A percentile compares a stretch with the other conserved stretches of the same genome.
Conservation (phyloP, 1,284 basidiomycete species). For the Meira nashicola region DNA sequence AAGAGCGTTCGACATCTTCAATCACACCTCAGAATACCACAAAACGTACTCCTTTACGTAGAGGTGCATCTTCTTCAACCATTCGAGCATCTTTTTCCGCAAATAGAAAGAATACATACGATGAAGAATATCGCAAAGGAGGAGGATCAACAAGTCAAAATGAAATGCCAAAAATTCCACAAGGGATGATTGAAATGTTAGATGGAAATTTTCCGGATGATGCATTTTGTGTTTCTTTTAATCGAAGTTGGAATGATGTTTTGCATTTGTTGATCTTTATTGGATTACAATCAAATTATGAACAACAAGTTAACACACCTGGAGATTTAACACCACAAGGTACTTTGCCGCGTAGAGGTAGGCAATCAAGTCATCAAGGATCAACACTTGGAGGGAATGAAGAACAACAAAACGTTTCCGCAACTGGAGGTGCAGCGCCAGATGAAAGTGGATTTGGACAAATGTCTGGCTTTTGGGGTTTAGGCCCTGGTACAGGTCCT, state of each 20-base stretch:
- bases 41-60: background rate
- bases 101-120: too few species aligned
- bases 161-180: slow-evolving; percentile 19
- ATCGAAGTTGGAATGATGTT: slow-evolving; percentile 75
- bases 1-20: background rate
- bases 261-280: slow-evolving; percentile 64
- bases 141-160: background rate
- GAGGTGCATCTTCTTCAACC: background rate
- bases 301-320: too few species aligned
- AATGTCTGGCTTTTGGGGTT: slow-evolving; percentile 3
- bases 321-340: too few species aligned
- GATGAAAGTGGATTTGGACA: slow-evolving; percentile 3
- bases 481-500: too few species aligned
- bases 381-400: background rate
- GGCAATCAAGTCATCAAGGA: background rate
- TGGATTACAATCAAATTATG: background rate
- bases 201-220: slow-evolving; percentile 88
- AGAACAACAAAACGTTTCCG: background rate
- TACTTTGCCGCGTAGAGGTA: too few species aligned
- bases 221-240: slow-evolving; percentile 75
- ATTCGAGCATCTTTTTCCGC: background rate
- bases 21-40: too few species aligned
- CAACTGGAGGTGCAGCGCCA: background rate
- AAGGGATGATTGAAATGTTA: slow-evolving; percentile 63
- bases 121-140: too few species aligned